Conservation (phyloP, 2,329 filamentous ascomycete genomes). For the Stagonosporopsis tanaceti region DNA sequence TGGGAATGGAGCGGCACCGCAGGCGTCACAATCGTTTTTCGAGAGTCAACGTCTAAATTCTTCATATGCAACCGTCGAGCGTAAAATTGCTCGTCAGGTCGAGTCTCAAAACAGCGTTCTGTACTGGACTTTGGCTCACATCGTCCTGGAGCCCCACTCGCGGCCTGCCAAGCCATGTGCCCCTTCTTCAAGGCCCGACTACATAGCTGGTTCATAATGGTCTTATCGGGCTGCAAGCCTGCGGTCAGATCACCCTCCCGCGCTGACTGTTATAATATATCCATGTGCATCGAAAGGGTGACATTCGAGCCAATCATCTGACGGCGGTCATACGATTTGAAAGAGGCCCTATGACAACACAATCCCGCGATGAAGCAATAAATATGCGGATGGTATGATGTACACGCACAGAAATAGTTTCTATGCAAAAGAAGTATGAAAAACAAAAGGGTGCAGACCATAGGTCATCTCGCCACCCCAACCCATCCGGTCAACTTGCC, state of each 20-base stretch:
- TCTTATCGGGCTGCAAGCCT: background rate
- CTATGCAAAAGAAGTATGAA: background rate
- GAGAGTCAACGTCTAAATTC: background rate
- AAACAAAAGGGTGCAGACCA: constrained; percentile 3
- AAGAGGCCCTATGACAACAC: background rate
- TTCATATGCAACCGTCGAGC: background rate
- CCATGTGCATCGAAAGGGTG: no score
- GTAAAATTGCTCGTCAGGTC: background rate
- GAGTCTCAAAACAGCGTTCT: background rate
- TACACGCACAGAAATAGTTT: background rate
- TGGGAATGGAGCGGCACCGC: background rate
- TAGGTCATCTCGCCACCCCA: constrained; percentile 7
- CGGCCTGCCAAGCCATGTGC: background rate
- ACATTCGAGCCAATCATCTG: no score
- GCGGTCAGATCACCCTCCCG: no score
- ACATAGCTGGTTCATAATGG: no score
- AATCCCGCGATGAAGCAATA: background rate
- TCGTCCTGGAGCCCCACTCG: background rate
- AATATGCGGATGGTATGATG: background rate
- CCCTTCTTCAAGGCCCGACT: no score
- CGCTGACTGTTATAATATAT: background rate
- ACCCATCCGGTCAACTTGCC: background rate
- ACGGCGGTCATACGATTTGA: background rate
- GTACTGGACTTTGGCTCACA: background rate
- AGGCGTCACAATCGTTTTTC: background rate